Evolutionary conservation across 306 rosid species (phyloP).

Genomic region (Ormosia semicastrata): DNA sequence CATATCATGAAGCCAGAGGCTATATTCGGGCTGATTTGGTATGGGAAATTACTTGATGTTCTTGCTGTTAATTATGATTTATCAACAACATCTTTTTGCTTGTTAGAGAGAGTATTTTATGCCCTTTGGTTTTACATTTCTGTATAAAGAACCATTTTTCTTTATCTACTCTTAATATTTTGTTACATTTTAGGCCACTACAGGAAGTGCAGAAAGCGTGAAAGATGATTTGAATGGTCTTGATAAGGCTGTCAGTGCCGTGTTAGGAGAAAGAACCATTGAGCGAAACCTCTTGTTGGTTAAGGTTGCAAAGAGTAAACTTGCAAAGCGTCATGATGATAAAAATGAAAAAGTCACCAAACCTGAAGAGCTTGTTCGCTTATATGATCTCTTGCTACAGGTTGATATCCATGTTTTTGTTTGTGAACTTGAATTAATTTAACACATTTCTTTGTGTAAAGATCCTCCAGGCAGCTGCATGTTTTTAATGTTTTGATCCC

Average conservation of each 20-base stretch:
- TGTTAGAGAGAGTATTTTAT: not conserved
- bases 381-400: constrained; percentile 87
- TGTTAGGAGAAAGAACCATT: constrained; percentile 88
- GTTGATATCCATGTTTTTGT: constrained; percentile 41
- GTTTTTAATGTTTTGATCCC: constrained; percentile 13
- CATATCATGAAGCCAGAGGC: constrained; percentile 94
- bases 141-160: not conserved
- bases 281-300: constrained; percentile 92
- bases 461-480: not conserved
- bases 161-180: constrained; percentile 13
- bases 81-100: not conserved
- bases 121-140: constrained; percentile 2
- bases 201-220: constrained; percentile 82
- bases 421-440: constrained; percentile 12
- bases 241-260: constrained; percentile 94
- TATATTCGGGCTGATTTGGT: constrained; percentile 96
- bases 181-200: constrained; percentile 60
- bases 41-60: constrained; percentile 38
- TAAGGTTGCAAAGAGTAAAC: constrained; percentile 85
- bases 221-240: constrained; percentile 96
- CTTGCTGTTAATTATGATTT: constrained; percentile 6
- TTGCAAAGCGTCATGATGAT: constrained; percentile 71
- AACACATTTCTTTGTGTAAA: constrained; percentile 10
- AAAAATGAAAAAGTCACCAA: constrained; percentile 92
- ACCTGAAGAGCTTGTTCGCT: constrained; percentile 99